Conservation (phyloP, 352 stramenopile genomes). For the Lagenidium sp. region DNA sequence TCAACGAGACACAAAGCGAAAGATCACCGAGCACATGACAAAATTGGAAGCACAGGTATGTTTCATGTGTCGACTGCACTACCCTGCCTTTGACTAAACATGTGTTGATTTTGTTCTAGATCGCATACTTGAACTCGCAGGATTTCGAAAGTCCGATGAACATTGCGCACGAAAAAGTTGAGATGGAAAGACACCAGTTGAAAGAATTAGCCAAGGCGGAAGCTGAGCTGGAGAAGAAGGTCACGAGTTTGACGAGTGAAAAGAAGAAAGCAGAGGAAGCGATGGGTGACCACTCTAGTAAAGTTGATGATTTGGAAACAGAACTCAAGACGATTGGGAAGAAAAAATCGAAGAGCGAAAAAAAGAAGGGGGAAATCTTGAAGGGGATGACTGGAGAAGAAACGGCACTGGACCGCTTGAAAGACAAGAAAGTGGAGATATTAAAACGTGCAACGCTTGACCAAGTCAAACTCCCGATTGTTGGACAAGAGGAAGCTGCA, state of each 20-base stretch:
- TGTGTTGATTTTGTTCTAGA: conserved; percentile 24
- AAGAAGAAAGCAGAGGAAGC: conserved; percentile 50
- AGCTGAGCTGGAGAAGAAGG: conserved; percentile 24
- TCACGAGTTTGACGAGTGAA: conserved; percentile 58
- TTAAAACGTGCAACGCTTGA: conserved; percentile 93
- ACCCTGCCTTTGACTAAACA: too few relatives aligned
- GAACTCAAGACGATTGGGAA: conserved; percentile 53
- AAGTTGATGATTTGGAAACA: conserved; percentile 44
- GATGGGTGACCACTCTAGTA: conserved; percentile 19
- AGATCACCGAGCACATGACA: conserved; percentile 70
- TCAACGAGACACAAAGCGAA: conserved; percentile 54
- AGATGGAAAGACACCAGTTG: conserved; percentile 36
- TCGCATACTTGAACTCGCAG: conserved; percentile 21
- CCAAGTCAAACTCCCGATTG: conserved; percentile 88
- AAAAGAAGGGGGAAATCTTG: conserved; percentile 53
- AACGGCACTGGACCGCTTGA: conserved; percentile 85
- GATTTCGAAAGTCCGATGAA: conserved; percentile 47
- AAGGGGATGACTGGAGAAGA: conserved; percentile 88
- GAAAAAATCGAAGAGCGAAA: conserved; percentile 55
- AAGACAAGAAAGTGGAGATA: conserved; percentile 92
- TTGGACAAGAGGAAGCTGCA: conserved; percentile 18
- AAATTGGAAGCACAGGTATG: conserved; percentile 75
- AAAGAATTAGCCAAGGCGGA: conserved; percentile 51
- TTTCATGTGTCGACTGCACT: too few relatives aligned
- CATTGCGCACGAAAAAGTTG: conserved; percentile 30